These are phyloP conservation scores for Populus alba DNA, from an alignment of 345 rosid species.

Conservation along the genomic window DNA sequence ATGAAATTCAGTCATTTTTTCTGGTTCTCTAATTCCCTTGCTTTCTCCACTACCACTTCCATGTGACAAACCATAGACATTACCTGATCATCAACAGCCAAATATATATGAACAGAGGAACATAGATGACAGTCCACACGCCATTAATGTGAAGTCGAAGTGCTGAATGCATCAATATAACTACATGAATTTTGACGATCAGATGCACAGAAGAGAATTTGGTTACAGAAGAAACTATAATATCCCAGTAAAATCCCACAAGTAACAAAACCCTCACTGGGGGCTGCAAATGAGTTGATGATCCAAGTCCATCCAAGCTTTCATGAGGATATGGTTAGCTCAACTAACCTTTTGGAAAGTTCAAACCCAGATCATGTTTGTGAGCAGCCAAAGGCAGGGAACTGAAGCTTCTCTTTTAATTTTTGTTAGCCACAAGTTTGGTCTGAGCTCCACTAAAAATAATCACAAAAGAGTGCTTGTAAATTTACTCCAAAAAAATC, in stretches of 20 bases:
- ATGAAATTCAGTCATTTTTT: conserved; percentile 19
- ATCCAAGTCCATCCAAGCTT: not conserved
- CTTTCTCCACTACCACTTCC: conserved; percentile 31
- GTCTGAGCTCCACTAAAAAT: not conserved
- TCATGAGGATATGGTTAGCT: not conserved
- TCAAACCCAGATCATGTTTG: not conserved
- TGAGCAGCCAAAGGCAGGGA: not conserved
- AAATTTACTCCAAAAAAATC: not conserved
- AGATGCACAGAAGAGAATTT: not conserved
- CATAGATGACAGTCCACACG: not conserved
- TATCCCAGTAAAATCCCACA: not conserved
- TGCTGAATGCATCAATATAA: not conserved
- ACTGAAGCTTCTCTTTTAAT: not conserved
- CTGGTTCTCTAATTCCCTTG: conserved; percentile 21
- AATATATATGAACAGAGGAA: not conserved
- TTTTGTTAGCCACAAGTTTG: not conserved
- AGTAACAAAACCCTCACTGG: not conserved
- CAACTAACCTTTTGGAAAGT: not conserved
- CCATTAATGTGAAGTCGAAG: not conserved
- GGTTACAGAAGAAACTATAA: not conserved
- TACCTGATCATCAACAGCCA: conserved; percentile 40
- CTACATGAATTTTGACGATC: not conserved
- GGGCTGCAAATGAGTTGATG: not conserved
- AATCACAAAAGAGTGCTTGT: not conserved
- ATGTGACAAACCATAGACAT: conserved; percentile 21